Evolutionary conservation across 306 rosid species (phyloP), one percentile per base, ranked within the genome.

Genomic region (Astragalus membranaceus): DNA sequence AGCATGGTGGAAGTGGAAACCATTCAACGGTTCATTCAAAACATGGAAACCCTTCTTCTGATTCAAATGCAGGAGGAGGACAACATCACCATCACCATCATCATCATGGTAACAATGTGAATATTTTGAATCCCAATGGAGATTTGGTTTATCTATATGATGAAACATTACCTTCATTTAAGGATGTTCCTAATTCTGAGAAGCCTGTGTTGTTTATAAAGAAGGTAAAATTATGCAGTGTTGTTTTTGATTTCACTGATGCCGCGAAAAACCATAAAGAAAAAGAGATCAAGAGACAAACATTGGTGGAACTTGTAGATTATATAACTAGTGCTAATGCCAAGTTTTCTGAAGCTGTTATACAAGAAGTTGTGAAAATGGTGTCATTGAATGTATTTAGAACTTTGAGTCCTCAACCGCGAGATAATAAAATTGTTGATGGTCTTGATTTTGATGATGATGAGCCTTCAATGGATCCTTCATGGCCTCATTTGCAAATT

Each of bases 401-500:
- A 65, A 74, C 82, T 3, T 37, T 79, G 53, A 81, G 81, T 58
- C 90, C 94, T 13, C 90, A 85, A 66, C 82, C 84, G 7, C 82
- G 85, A 0, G 90, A 88, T 72, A 79, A 30, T 77, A 83, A 88
- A 70, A 7, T 83, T 13, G 68, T 80, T 14, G 87, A 83, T 36
- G 90, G 85, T 52, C 80, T 88, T 77, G 94, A 85, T 57, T 47
- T 81, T 74, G 94, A 88, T 48, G 94, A 88, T 37, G 94, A 88
- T 20, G 94, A 85, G 75, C 87, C 87, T 75, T 79, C 79, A 0
- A 81, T 83, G 88, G 94, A 88, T 75, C 88, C 85, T 32, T 82
- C 84, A 2, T 88, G 94, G 94, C 84, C 88, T 46, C 94, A 88
- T 76, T 81, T 88, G 81, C 94, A 88, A 69, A 63, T 88, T 49